A percentile compares a stretch with the other conserved stretches of the same genome.
Evolutionary conservation across 1,284 basidiomycete species (phyloP).

Genomic region (Leccinum discolor): DNA sequence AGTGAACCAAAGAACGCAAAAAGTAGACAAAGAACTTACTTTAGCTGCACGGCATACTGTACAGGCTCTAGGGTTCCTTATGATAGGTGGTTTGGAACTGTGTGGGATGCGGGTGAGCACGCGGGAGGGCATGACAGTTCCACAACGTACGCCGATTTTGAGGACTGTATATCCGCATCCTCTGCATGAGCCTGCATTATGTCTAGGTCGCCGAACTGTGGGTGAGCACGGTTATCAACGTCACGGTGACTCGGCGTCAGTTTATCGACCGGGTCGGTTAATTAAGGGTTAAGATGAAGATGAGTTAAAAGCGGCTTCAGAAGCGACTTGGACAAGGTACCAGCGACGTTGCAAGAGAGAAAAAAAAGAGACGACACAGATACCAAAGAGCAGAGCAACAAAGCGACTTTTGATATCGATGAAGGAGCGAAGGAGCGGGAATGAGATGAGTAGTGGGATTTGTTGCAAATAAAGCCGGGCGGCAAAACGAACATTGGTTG

Average conservation of each 20-base stretch:
- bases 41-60: conserved; percentile 82
- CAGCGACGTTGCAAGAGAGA: neutral
- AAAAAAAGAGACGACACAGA: conserved; percentile 7
- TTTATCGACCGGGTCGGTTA: conserved; percentile 43
- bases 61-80: conserved; percentile 76
- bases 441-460: conserved; percentile 37
- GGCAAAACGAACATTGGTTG: conserved; percentile 38
- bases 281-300: conserved; percentile 37
- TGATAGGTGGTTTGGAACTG: conserved; percentile 56
- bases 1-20: conserved; percentile 18
- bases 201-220: conserved; percentile 12
- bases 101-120: conserved; percentile 7
- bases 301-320: conserved; percentile 13
- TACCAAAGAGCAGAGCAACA: conserved; percentile 9
- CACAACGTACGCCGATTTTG: conserved; percentile 29
- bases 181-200: conserved; percentile 33
- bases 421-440: conserved; percentile 31
- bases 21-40: conserved; percentile 40
- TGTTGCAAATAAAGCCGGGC: conserved; percentile 41
- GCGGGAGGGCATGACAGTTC: conserved; percentile 8
- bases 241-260: conserved; percentile 41
- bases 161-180: conserved; percentile 30
- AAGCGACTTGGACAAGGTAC: conserved; percentile 3
- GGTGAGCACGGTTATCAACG: conserved; percentile 36
- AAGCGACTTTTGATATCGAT: conserved; percentile 30